Conservation (phyloP, 495 filamentous ascomycete species). For the Neurospora sp. region DNA sequence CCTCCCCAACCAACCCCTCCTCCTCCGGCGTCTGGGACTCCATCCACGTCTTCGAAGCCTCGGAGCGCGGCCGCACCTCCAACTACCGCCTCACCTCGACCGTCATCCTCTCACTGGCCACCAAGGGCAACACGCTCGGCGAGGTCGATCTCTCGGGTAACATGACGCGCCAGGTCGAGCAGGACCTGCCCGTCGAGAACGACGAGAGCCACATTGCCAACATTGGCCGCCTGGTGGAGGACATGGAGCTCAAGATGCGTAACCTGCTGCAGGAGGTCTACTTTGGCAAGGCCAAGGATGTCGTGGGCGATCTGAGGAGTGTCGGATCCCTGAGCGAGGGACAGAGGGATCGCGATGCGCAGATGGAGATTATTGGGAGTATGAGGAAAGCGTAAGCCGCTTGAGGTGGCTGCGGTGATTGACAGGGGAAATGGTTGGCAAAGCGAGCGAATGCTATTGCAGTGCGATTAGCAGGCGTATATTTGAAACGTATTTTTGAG, state of each 20-base stretch:
- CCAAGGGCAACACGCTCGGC: constrained; percentile 60
- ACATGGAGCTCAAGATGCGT: constrained; percentile 99
- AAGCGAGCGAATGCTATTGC: not conserved
- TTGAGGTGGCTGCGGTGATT: not conserved
- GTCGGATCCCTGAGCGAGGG: constrained; percentile 75
- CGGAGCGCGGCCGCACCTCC: constrained; percentile 76
- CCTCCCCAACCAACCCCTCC: constrained; percentile 42
- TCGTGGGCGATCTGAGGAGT: constrained; percentile 95
- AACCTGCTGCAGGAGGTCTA: constrained; percentile 98
- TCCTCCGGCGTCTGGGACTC: constrained; percentile 88
- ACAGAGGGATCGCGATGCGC: constrained; percentile 74
- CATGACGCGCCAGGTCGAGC: constrained; percentile 93
- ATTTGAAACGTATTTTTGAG: not conserved
- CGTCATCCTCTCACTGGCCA: constrained; percentile 82
- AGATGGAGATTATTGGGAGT: constrained; percentile 82
- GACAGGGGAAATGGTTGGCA: not conserved
- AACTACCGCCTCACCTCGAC: constrained; percentile 98
- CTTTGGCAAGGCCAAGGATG: constrained; percentile 98
- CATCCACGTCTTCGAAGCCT: constrained; percentile 96
- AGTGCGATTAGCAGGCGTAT: not conserved
- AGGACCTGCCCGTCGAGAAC: constrained; percentile 77
- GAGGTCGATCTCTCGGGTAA: constrained; percentile 92
- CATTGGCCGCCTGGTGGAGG: constrained; percentile 89
- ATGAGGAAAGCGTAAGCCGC: constrained; percentile 37
- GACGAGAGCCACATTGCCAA: constrained; percentile 94